Evolutionary conservation across 306 rosid genomes (phyloP).

Genomic region (Abrus precatorius): DNA sequence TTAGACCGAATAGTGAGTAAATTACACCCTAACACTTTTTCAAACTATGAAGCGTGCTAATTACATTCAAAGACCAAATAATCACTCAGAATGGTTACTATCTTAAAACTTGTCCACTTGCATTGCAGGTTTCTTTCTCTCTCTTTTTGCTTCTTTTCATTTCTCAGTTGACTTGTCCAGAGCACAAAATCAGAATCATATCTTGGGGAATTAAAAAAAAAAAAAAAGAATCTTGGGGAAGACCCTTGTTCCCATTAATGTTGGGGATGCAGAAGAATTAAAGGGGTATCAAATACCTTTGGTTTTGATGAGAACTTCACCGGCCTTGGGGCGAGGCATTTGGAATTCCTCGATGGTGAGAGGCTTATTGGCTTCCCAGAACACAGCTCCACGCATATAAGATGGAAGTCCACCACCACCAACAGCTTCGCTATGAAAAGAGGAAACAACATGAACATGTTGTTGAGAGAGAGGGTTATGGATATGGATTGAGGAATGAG

Average conservation of each 20-base stretch:
- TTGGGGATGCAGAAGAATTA: neutral
- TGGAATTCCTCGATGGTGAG: slow-evolving; percentile 83
- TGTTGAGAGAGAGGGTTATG: neutral
- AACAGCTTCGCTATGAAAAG: slow-evolving; percentile 44
- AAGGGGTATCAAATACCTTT: slow-evolving; percentile 56
- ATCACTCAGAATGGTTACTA: neutral
- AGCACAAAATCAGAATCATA: slow-evolving; percentile 24
- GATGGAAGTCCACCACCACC: slow-evolving; percentile 65
- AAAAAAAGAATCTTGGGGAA: neutral
- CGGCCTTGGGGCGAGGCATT: slow-evolving; percentile 89
- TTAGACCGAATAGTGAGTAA: slow-evolving; percentile 31
- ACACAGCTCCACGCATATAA: slow-evolving; percentile 86
- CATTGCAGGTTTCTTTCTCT: neutral
- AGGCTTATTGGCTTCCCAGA: slow-evolving; percentile 85
- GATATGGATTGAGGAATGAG: neutral
- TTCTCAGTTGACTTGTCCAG: neutral
- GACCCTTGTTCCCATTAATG: slow-evolving; percentile 12
- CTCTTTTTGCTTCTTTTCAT: neutral
- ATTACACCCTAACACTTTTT: neutral
- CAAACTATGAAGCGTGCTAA: neutral
- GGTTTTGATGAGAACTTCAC: slow-evolving; percentile 87
- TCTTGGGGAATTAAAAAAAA: neutral
- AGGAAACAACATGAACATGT: neutral
- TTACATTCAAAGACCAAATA: neutral
- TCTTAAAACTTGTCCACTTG: neutral